These are phyloP conservation scores for Metschnikowia hibisci DNA, from an alignment of 805 yeast species.

Conservation along the genomic window DNA sequence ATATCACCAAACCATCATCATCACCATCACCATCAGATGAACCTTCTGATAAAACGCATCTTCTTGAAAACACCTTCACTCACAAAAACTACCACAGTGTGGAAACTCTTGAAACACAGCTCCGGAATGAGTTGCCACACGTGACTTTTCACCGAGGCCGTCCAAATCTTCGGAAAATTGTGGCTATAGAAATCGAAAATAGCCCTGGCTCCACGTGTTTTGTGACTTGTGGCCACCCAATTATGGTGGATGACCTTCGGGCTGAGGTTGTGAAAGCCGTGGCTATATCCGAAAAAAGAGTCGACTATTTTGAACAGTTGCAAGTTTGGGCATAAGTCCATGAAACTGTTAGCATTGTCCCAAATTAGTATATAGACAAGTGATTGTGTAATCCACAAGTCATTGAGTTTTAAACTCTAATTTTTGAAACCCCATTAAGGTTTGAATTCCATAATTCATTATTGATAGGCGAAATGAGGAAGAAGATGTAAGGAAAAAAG, in stretches of 20 bases:
- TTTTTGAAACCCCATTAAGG: too few species aligned
- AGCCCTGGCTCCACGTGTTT: conserved; percentile 18
- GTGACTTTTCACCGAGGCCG: conserved; percentile 13
- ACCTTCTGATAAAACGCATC: conserved; percentile 8
- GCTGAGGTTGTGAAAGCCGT: conserved; percentile 15
- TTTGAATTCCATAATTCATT: too few species aligned
- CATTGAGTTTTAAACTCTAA: not conserved
- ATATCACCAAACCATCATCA: conserved; percentile 10
- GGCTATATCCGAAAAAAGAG: conserved; percentile 4
- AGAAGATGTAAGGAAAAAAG: too few species aligned
- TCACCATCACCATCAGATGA: conserved; percentile 1
- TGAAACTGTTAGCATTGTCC: not conserved
- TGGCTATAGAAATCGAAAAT: not conserved
- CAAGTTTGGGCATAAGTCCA: conserved; percentile 22
- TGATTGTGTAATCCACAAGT: not conserved
- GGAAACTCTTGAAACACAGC: conserved; percentile 5
- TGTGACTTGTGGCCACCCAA: conserved; percentile 32
- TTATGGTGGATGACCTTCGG: conserved; percentile 31
- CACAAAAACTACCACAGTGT: conserved; percentile 5
- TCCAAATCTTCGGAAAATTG: conserved; percentile 13
- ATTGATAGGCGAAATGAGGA: too few species aligned
- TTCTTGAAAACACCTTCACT: conserved; percentile 12
- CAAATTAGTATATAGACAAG: not conserved
- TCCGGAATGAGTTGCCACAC: conserved; percentile 9
- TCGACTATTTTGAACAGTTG: conserved; percentile 20